A percentile compares a stretch with the other conserved stretches of the same genome.
Evolutionary conservation across 1,139 yeast species (phyloP).

Genomic region (Kodamaea ohmeri): DNA sequence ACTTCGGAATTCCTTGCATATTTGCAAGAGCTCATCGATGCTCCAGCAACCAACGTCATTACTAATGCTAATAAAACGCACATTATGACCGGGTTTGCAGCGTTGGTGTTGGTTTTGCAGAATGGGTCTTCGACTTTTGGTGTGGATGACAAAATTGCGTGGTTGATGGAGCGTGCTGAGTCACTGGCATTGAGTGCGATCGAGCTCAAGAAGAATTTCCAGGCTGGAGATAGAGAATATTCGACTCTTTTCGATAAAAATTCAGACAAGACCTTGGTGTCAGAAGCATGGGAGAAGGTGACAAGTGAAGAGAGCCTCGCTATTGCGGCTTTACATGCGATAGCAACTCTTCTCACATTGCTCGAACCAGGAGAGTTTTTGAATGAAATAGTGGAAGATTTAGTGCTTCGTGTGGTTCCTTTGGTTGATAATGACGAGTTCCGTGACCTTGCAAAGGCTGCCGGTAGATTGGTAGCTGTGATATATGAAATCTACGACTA

Average conservation of each 20-base stretch:
- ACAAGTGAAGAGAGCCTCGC: conserved; percentile 39
- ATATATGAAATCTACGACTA: conserved; percentile 59
- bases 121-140: conserved; percentile 52
- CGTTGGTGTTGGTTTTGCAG: conserved; percentile 43
- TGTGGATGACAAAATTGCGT: conserved; percentile 42
- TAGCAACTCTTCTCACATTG: conserved; percentile 46
- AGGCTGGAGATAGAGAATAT: conserved; percentile 44
- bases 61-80: conserved; percentile 42
- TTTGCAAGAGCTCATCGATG: conserved; percentile 33
- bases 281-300: conserved; percentile 34
- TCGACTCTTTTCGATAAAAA: conserved; percentile 41
- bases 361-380: conserved; percentile 38
- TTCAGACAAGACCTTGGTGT: conserved; percentile 36
- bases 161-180: conserved; percentile 47
- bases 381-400: conserved; percentile 41
- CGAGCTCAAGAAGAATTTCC: conserved; percentile 32
- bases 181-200: conserved; percentile 40
- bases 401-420: conserved; percentile 38
- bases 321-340: conserved; percentile 47
- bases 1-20: conserved; percentile 38
- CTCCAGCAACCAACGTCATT: conserved; percentile 28
- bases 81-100: conserved; percentile 44
- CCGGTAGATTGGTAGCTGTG: conserved; percentile 60
- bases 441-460: conserved; percentile 47
- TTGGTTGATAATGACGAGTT: conserved; percentile 44